Conservation (phyloP, 768 basidiomycete species). For the Suillus alpinus region DNA sequence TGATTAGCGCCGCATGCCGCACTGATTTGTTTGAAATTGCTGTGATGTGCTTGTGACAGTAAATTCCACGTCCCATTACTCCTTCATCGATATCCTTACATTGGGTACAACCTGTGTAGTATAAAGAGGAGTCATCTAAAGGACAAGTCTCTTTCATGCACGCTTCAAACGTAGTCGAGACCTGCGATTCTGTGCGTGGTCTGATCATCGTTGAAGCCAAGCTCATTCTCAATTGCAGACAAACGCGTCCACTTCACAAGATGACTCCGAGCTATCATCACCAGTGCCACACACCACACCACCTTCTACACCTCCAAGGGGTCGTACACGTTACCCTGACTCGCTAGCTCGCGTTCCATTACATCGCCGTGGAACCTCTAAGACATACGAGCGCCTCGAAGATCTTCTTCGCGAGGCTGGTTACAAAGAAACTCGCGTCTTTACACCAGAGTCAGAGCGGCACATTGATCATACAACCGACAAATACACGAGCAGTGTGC, state of each 20-base stretch:
- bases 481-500: slow-evolving; percentile 36
- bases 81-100: neutral
- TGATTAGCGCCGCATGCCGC: neutral
- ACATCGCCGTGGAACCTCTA: slow-evolving; percentile 75
- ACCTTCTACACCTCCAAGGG: slow-evolving; percentile 41
- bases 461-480: slow-evolving; percentile 19
- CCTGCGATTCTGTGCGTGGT: neutral
- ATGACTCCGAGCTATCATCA: slow-evolving; percentile 5
- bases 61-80: neutral
- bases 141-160: slow-evolving; percentile 1
- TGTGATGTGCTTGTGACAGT: neutral
- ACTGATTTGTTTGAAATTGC: neutral
- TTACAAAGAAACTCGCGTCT: slow-evolving; percentile 89
- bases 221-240: neutral
- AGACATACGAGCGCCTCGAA: slow-evolving; percentile 80
- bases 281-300: slow-evolving; percentile 15
- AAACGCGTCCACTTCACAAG: neutral
- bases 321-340: slow-evolving; percentile 54
- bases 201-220: neutral
- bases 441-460: slow-evolving; percentile 79
- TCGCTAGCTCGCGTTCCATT: slow-evolving; percentile 66
- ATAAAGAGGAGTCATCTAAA: neutral
- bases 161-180: neutral
- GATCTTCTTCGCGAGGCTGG: slow-evolving; percentile 85
- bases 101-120: neutral